Conservation (phyloP, 78 protist genomes). For the Salpingoeca rosetta region DNA sequence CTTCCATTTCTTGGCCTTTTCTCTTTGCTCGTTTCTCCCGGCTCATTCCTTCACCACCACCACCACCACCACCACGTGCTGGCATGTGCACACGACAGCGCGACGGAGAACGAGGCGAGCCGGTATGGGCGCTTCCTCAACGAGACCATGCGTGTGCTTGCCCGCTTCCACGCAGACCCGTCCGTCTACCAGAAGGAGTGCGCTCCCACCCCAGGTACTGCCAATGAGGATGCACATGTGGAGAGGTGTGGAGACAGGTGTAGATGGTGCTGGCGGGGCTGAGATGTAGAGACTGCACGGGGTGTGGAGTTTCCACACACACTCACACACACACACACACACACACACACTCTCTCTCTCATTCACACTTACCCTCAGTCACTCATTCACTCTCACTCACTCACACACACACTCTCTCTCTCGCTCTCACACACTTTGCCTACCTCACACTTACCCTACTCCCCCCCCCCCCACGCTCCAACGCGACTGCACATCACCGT, state of each 20-base stretch:
- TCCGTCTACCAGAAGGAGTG: background rate
- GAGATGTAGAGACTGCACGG: too few species aligned
- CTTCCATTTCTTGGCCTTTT: background rate
- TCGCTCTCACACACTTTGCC: too few species aligned
- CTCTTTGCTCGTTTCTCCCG: background rate
- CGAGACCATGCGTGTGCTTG: background rate
- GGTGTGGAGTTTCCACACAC: background rate
- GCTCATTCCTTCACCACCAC: background rate
- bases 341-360: too few species aligned
- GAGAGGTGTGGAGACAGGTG: too few species aligned
- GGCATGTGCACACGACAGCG: background rate
- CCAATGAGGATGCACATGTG: background rate
- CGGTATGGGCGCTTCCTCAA: conserved; percentile 3
- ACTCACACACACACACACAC: too few species aligned
- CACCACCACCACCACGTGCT: background rate
- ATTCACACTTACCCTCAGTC: too few species aligned
- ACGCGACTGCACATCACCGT: background rate
- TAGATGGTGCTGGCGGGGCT: too few species aligned
- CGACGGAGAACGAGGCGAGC: conserved; percentile 1
- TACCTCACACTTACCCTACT: too few species aligned
- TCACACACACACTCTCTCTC: too few species aligned
- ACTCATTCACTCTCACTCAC: too few species aligned
- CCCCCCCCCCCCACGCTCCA: background rate
- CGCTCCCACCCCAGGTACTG: background rate
- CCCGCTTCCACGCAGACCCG: background rate